These are phyloP conservation scores for Mycosarcoma maydis DNA, from an alignment of 1,284 basidiomycete genomes.

Conservation along the genomic window DNA sequence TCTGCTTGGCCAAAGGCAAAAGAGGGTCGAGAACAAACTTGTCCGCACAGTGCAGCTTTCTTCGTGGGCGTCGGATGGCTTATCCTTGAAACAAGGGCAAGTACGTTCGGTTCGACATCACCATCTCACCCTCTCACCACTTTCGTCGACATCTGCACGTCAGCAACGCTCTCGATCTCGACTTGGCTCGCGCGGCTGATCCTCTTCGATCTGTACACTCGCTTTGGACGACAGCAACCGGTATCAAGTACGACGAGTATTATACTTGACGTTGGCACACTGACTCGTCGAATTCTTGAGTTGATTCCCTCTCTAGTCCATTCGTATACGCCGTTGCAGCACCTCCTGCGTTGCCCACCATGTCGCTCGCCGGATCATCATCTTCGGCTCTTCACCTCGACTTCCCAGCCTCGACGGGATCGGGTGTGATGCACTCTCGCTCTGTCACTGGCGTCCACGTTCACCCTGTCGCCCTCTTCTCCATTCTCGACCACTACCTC, in stretches of 20 bases:
- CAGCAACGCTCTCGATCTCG: not conserved
- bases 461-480: slow-evolving; percentile 76
- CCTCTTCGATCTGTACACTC: too few species aligned
- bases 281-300: too few species aligned
- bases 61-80: too few species aligned
- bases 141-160: too few species aligned
- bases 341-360: slow-evolving; percentile 16
- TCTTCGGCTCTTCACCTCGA: slow-evolving; percentile 64
- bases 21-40: too few species aligned
- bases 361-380: slow-evolving; percentile 50
- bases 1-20: too few species aligned
- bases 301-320: too few species aligned
- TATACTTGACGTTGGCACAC: not conserved
- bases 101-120: too few species aligned
- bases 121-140: not conserved
- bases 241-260: too few species aligned
- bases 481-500: slow-evolving; percentile 96
- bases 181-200: not conserved
- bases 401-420: slow-evolving; percentile 61
- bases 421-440: slow-evolving; percentile 63
- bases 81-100: too few species aligned
- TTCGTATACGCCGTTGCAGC: too few species aligned
- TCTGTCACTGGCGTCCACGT: slow-evolving; percentile 63
- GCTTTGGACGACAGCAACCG: not conserved
- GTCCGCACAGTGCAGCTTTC: not conserved